phyloP scores from a whole-genome alignment of 495 filamentous ascomycete species.

The Penicillium dipodomyicola region DNA sequence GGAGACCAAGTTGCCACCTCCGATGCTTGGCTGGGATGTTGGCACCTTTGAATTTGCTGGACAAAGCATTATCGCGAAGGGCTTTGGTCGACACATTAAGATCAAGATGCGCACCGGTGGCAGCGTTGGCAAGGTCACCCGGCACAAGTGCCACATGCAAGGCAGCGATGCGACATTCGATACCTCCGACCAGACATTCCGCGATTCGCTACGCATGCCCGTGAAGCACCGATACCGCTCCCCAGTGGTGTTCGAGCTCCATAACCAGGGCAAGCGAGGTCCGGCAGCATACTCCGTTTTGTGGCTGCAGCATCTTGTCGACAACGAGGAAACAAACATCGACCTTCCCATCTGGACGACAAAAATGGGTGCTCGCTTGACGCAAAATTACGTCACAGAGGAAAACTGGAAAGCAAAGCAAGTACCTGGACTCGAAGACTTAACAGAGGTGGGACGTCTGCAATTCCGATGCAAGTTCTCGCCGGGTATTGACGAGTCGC shows the following conservation, averaged over 20 bases:
- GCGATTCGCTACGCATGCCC: slow-evolving; percentile 67
- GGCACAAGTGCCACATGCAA: slow-evolving; percentile 57
- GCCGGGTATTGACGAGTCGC: slow-evolving; percentile 86
- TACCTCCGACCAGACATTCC: slow-evolving; percentile 53
- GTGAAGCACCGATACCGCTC: slow-evolving; percentile 87
- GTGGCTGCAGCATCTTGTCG: slow-evolving; percentile 82
- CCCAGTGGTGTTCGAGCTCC: slow-evolving; percentile 86
- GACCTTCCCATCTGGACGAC: slow-evolving; percentile 87
- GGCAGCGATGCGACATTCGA: slow-evolving; percentile 67
- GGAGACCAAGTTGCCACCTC: slow-evolving; percentile 75
- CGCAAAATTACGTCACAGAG: slow-evolving; percentile 87
- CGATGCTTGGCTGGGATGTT: slow-evolving; percentile 86
- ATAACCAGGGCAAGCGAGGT: slow-evolving; percentile 61
- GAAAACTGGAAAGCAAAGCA: slow-evolving; percentile 57
- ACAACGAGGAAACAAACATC: slow-evolving; percentile 70
- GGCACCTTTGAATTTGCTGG: slow-evolving; percentile 86
- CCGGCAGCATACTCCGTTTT: slow-evolving; percentile 72
- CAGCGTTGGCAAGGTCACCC: slow-evolving; percentile 64
- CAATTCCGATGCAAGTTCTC: slow-evolving; percentile 79
- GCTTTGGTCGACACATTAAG: slow-evolving; percentile 60
- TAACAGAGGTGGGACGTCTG: slow-evolving; percentile 76
- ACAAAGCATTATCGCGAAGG: slow-evolving; percentile 58
- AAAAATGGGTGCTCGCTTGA: slow-evolving; percentile 65
- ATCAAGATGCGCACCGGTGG: slow-evolving; percentile 81
- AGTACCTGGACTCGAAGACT: slow-evolving; percentile 63